Conservation (phyloP, 768 basidiomycete species). For the Leccinum longicurvipes region DNA sequence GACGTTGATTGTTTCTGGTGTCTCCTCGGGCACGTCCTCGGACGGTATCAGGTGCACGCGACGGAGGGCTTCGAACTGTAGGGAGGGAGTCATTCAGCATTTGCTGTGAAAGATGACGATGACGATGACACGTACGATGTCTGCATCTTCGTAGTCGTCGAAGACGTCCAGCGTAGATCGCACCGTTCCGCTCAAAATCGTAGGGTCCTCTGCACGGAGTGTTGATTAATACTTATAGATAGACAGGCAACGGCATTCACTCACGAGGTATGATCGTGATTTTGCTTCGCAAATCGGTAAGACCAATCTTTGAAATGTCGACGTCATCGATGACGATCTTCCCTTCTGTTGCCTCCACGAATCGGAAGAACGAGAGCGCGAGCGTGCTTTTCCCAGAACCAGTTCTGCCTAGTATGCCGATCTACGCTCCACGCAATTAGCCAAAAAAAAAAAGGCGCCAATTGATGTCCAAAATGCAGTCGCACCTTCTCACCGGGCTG, state of each 20-base stretch:
- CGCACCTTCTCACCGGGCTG: constrained; percentile 70
- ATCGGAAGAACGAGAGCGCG: constrained; percentile 83
- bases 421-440: constrained; percentile 31
- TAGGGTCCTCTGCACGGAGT: constrained; percentile 70
- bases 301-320: constrained; percentile 74
- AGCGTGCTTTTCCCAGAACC: constrained; percentile 78
- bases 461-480: not conserved
- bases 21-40: constrained; percentile 41
- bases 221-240: not conserved
- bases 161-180: constrained; percentile 84
- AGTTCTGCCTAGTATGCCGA: constrained; percentile 71
- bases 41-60: constrained; percentile 77
- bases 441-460: not conserved
- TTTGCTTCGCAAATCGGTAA: constrained; percentile 75
- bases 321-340: constrained; percentile 72
- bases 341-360: constrained; percentile 83
- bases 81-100: not conserved
- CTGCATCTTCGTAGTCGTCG: constrained; percentile 77
- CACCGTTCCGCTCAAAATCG: constrained; percentile 78
- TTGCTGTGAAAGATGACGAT: not conserved
- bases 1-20: constrained; percentile 48
- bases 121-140: constrained; percentile 55
- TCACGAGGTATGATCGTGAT: constrained; percentile 75
- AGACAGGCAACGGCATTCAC: constrained; percentile 20
- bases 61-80: constrained; percentile 76